phyloP scores from a whole-genome alignment of 1,139 yeast species.

The Blastobotrys arbuscula region DNA sequence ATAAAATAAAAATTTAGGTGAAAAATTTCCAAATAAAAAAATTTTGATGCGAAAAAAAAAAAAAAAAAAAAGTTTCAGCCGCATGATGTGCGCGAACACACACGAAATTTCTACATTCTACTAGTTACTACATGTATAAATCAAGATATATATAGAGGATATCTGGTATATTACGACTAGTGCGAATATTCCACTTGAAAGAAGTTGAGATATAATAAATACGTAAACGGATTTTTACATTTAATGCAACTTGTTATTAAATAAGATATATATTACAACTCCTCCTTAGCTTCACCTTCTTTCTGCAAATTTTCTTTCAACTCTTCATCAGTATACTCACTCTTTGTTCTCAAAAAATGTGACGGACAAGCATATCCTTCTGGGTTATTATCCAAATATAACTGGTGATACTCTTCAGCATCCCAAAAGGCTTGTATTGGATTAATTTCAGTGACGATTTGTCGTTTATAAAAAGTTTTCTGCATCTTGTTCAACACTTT shows the following conservation, averaged over 20 bases:
- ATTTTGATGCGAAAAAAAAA: background rate
- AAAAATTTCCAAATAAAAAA: too few relatives aligned
- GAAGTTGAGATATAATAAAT: too few relatives aligned
- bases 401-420: constrained; percentile 91
- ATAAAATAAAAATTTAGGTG: background rate
- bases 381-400: constrained; percentile 73
- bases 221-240: too few relatives aligned
- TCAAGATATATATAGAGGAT: too few relatives aligned
- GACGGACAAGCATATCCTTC: constrained; percentile 86
- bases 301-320: background rate
- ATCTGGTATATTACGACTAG: too few relatives aligned
- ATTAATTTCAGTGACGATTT: constrained; percentile 61
- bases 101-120: too few relatives aligned
- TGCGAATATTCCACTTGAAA: too few relatives aligned
- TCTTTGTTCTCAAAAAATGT: constrained; percentile 56
- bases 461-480: constrained; percentile 50
- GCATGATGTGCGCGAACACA: too few relatives aligned
- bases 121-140: too few relatives aligned
- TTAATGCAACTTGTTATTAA: too few relatives aligned
- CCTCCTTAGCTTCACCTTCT: background rate
- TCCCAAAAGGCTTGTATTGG: constrained; percentile 72
- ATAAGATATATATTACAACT: background rate
- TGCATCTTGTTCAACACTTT: constrained; percentile 41
- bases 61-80: too few relatives aligned
- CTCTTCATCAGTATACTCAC: constrained; percentile 18